Evolutionary conservation across 1,139 yeast genomes (phyloP), one percentile per base, ranked within the genome.

Genomic region (Lodderomyces beijingensis): DNA sequence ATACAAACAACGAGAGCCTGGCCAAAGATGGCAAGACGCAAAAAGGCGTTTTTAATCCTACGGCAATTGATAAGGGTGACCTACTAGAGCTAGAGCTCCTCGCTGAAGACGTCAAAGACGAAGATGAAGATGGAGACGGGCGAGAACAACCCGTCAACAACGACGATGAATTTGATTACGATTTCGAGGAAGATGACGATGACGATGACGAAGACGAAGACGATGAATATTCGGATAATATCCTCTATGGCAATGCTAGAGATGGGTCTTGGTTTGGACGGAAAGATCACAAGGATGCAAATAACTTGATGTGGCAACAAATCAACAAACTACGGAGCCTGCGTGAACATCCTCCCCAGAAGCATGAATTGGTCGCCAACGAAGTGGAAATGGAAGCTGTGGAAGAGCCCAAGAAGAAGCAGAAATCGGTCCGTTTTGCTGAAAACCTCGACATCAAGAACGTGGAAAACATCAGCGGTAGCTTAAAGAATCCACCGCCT

Each of bases 401-500:
- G 2, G 15, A 11, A 24, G 25, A 20, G 11, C 27, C 18, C 6
- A 18, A 28, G 14, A 41, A 41, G 30, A 37, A 37, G n/a, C 61
- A 60, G 41, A 75, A 76, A 43, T 52, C 65, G 6, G 85, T 79
- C 15, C 62, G 70, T 14, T 79, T 78, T 54, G 69, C 78, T 1
- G 59, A 67, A 2, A 51, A 55, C 2, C 60, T 77, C 30, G 74
- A 77, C 35, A 65, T 79, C n/a, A 74, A 73, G 36, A 79, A 77
- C 43, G 65, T 79, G 17, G 82, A 76, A 32, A 74, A 71, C 46
- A 60, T 77, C 11, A 76, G 79, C 50, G 69, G 65, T 20, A 70
- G 29, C n/a, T 34, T 45, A 27, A 67, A 59, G 42, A 47, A 51
- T 4, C 59, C 66, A n/a, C 34, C 36, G 8, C 36, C 37, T 5